These are phyloP conservation scores for Cladophialophora carrionii DNA, from an alignment of 2,329 filamentous ascomycete species.

Conservation along the genomic window DNA sequence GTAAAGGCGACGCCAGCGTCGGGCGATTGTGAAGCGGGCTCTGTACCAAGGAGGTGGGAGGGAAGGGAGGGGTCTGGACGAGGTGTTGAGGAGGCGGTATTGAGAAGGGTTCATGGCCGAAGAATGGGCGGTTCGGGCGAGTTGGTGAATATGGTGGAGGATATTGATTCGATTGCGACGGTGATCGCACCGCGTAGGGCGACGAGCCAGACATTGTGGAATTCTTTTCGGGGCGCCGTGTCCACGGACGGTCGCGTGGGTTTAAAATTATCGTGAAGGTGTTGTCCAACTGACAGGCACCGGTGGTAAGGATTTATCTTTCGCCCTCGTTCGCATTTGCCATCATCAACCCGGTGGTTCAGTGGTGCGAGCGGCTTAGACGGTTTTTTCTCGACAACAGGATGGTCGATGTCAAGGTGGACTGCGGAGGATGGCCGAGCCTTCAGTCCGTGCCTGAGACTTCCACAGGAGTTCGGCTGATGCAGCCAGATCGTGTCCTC, in stretches of 20 bases:
- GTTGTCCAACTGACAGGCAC: constrained; percentile 2
- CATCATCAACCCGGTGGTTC: constrained; percentile 24
- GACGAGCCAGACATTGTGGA: constrained; percentile 38
- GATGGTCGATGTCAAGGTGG: constrained; percentile 9
- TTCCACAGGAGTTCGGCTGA: constrained; percentile 16
- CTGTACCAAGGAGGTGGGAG: constrained; percentile 43
- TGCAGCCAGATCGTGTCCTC: constrained; percentile 32
- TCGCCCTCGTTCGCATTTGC: constrained; percentile 25
- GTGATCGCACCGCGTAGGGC: constrained; percentile 52
- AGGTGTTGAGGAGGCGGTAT: constrained; percentile 38
- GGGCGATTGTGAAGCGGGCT: constrained; percentile 47
- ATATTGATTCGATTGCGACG: constrained; percentile 49
- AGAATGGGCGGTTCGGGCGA: constrained; percentile 50
- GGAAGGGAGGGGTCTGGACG: constrained; percentile 49
- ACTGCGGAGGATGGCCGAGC: constrained; percentile 3
- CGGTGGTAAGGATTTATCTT: constrained; percentile 26
- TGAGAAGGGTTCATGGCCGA: constrained; percentile 48
- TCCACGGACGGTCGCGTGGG: constrained; percentile 10
- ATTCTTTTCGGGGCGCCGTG: constrained; percentile 1
- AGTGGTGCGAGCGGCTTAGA: constrained; percentile 3
- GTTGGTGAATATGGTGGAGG: constrained; percentile 49
- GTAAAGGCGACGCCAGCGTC: constrained; percentile 46
- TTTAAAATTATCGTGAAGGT: constrained; percentile 13
- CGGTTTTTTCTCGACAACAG: constrained; percentile 1
- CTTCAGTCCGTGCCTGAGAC: constrained; percentile 9